Base-by-base conservation (phyloP, 2,329 filamentous ascomycete species). In the Ceratocystis ficicola region DNA sequence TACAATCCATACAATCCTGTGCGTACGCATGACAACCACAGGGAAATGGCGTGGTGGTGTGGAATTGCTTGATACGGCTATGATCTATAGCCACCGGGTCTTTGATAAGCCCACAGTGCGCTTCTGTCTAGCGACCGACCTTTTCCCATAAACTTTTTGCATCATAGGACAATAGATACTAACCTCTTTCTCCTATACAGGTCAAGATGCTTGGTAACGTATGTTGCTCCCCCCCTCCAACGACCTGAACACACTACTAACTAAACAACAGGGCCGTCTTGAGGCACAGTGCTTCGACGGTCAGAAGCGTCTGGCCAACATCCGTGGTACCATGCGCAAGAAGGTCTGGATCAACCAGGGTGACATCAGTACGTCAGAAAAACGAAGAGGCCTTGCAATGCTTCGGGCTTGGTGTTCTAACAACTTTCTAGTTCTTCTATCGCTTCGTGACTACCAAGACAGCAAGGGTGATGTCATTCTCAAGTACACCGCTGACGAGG, bases 311-410 rank as follows among this genome's bases (percentile, higher is more conserved):
- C 84, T 77, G 50, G 89, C 87, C 69, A 75, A 76, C 68, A 77
- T 76, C 69, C 68, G 68, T 44, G 68, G 68, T 65, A 69, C 67
- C 65, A 69, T 99, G 73, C 87, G 94, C 74, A 99, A 99, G 85
- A 99, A 99, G 85, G 94, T 97, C 77, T 96, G 91, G 91, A 96
- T 96, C 83, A 96, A 96, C 83, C 91, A 96, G 80, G 91, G 91
- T 74, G 90, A 96, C 76, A 96, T 96, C 76, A 69, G 66, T 68
- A 68, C 44, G 66, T 64, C 60, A 8, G 41, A 5, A 61, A 5
- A 61, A 7, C 15, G 5, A 28, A 28, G 15, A 30, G 4, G 20
- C 28, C 50, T 22, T 50, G 10, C 5, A 4, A 41, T 28, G 20
- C 10, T 30, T 50, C 12, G 1, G 28, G 36, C 5, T 57, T 10